These are phyloP conservation scores for Mycena galopus DNA, from an alignment of 768 basidiomycete genomes.

Conservation along the genomic window DNA sequence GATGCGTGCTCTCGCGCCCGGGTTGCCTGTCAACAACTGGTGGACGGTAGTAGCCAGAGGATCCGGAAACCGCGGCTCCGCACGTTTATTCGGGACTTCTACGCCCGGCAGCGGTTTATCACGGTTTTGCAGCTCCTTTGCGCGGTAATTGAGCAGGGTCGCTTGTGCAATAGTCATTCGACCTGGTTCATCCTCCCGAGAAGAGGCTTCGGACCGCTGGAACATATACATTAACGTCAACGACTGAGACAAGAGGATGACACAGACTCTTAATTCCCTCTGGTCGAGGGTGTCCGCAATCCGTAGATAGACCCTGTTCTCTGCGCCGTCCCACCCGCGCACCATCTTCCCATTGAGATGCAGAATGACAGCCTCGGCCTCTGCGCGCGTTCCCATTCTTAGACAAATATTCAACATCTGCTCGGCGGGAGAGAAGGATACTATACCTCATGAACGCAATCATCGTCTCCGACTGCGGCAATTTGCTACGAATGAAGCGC, in stretches of 20 bases:
- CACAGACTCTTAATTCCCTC: constrained; percentile 63
- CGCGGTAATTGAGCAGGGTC: constrained; percentile 31
- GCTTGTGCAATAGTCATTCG: constrained; percentile 33
- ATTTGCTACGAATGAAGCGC: constrained; percentile 67
- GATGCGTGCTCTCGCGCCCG: background rate
- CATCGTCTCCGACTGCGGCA: constrained; percentile 66
- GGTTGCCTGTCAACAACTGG: constrained; percentile 6
- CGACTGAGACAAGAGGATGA: background rate
- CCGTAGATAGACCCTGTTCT: constrained; percentile 65
- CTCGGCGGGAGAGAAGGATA: background rate
- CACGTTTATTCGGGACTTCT: background rate
- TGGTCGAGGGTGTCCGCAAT: constrained; percentile 69
- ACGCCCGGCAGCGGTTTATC: background rate
- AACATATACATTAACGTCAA: background rate
- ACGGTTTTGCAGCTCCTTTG: constrained; percentile 3
- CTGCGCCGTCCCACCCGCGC: constrained; percentile 65
- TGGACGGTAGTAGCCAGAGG: constrained; percentile 3
- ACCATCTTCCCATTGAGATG: constrained; percentile 67
- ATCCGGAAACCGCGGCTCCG: background rate
- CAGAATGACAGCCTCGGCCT: constrained; percentile 68
- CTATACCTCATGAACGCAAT: constrained; percentile 71
- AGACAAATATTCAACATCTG: background rate
- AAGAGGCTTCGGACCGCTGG: constrained; percentile 20
- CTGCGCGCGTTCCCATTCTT: constrained; percentile 63
- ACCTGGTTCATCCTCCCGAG: background rate